These are phyloP conservation scores for Cercospora janseana DNA, from an alignment of 2,329 filamentous ascomycete genomes.

Conservation along the genomic window DNA sequence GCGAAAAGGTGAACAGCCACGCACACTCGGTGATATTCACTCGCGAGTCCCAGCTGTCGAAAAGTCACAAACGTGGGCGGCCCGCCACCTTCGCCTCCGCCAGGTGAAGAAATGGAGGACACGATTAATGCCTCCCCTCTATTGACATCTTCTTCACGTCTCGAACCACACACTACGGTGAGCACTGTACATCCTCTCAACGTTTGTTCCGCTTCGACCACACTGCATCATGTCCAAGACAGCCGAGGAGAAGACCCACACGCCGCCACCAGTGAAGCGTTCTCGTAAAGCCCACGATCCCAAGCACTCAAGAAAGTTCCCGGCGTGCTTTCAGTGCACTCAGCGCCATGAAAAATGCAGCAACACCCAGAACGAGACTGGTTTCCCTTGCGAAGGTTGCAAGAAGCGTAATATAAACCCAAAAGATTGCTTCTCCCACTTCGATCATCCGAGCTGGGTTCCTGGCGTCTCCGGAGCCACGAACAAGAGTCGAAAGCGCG, in stretches of 20 bases:
- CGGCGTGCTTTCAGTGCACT: background rate
- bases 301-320: conserved; percentile 1
- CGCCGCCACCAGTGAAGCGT: background rate
- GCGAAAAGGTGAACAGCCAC: no score
- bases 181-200: no score
- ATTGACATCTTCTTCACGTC: no score
- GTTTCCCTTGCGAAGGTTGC: conserved; percentile 1
- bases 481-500: background rate
- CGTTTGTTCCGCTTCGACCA: no score
- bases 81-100: no score
- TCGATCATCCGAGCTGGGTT: background rate
- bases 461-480: background rate
- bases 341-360: conserved; percentile 1
- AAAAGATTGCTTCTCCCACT: background rate
- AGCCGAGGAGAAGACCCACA: background rate
- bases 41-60: no score
- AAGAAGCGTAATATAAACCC: background rate
- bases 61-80: no score
- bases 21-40: no score
- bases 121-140: no score
- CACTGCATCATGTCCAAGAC: background rate
- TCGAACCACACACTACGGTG: no score
- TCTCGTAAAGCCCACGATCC: background rate
- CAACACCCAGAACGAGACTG: conserved; percentile 1
- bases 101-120: no score